Base-by-base conservation (phyloP, 352 stramenopile genomes). In the Phytophthora ramorum region DNA sequence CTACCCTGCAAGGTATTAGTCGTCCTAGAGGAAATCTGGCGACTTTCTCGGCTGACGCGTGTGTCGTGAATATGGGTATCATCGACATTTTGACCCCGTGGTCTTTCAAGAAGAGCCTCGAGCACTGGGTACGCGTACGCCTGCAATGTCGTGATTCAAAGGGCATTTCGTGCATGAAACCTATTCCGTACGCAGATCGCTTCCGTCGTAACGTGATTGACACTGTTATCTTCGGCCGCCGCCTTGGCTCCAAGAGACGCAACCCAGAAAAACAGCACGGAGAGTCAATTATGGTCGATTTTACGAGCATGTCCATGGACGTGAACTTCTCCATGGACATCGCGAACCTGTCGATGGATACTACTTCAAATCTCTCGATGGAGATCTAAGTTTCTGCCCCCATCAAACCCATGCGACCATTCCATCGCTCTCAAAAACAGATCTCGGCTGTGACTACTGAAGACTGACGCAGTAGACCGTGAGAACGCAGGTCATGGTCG, bases 51-150 rank as follows among this genome's bases (percentile, higher is more conserved):
- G 75, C 72, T 4, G 85, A 93, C 37, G 86, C 85, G 1, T 91
- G 79, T 17, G 88, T 96, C 24, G 88, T 95, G 54, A 98, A 97
- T 66, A 98, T 99, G 89, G 96, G 96, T 14, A 98, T 99, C 55
- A 98, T 99, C 75, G 96, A 99, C 75, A 98, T 99, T 78, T 76
- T 99, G 49, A 97, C 97, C 22, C 95, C 96, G 20, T 99, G 97
- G 90, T 98, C 92, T 26, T 78, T 96, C 9, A 87, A 95, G 35
- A 99, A 99, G 66, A 92, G 88, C 32, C 50, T 97, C 9, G 96
- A 99, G 73, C 83, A 90, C 50, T 96, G 85, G 85, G 66, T 96
- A 22, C 86, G 88, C 7, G 82, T 95, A 17, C 89, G 87, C 28
- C 51, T 96, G 20, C 81, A 94, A 63, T 94, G 85, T 56, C 86